Evolutionary conservation across 768 basidiomycete genomes (phyloP).

Genomic region (Trametes cingulata): DNA sequence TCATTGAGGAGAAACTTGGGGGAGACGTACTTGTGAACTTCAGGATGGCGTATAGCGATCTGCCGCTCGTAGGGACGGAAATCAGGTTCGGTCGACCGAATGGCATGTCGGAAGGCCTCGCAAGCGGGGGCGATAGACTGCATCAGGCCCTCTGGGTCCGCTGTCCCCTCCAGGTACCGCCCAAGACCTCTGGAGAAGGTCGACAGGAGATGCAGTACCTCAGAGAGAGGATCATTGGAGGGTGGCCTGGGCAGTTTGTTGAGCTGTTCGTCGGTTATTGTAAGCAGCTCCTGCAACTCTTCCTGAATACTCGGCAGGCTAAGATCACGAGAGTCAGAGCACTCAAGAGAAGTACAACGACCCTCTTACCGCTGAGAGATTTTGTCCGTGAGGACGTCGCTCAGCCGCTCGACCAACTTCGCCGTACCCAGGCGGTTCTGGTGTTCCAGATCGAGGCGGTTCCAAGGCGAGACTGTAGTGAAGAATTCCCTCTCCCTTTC

Average conservation of each 20-base stretch:
- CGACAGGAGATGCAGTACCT: slow-evolving; percentile 51
- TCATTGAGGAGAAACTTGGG: slow-evolving; percentile 26
- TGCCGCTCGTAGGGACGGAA: slow-evolving; percentile 50
- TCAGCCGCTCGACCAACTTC: slow-evolving; percentile 58
- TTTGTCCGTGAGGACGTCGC: slow-evolving; percentile 59
- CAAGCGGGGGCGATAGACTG: slow-evolving; percentile 56
- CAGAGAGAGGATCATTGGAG: slow-evolving; percentile 55
- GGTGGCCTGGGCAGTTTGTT: slow-evolving; percentile 49
- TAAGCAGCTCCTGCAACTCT: slow-evolving; percentile 52
- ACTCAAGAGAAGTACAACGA: not conserved
- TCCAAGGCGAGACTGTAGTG: slow-evolving; percentile 51
- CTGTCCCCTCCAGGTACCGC: slow-evolving; percentile 51
- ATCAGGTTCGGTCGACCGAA: slow-evolving; percentile 55
- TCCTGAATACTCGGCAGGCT: slow-evolving; percentile 66
- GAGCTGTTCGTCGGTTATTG: slow-evolving; percentile 37
- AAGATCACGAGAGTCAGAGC: not conserved
- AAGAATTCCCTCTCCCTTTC: slow-evolving; percentile 60
- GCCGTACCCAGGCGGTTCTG: slow-evolving; percentile 56
- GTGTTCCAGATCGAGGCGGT: slow-evolving; percentile 48
- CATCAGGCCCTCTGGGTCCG: slow-evolving; percentile 51
- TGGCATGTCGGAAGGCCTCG: slow-evolving; percentile 45
- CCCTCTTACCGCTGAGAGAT: slow-evolving; percentile 56
- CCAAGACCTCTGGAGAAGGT: slow-evolving; percentile 48
- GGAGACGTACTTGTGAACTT: not conserved
- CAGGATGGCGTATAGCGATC: not conserved